These are phyloP conservation scores for Chrysanthemum lavandulifolium DNA, from an alignment of 129 eudicot species.

Conservation along the genomic window DNA sequence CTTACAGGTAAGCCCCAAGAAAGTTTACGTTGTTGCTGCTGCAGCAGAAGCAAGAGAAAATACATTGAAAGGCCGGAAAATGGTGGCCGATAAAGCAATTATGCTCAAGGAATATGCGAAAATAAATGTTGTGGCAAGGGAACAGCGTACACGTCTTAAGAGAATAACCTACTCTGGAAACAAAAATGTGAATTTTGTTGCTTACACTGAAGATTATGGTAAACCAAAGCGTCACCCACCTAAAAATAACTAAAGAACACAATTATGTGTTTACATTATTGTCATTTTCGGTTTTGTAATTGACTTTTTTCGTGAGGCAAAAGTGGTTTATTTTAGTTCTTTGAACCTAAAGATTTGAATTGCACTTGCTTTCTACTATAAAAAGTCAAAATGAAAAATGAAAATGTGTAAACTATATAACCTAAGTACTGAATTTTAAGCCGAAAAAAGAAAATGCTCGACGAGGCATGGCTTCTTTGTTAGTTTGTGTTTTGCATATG, in stretches of 20 bases:
- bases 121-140: slow-evolving; percentile 7
- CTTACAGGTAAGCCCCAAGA: slow-evolving; percentile 29
- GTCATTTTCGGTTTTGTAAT: slow-evolving; percentile 28
- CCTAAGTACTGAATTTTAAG: slow-evolving; percentile 14
- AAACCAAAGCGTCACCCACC: slow-evolving; percentile 81
- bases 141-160: slow-evolving; percentile 14
- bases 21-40: slow-evolving; percentile 24
- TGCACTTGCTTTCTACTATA: slow-evolving; percentile 16
- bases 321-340: not conserved
- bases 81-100: slow-evolving; percentile 17
- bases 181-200: slow-evolving; percentile 47
- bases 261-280: slow-evolving; percentile 6
- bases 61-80: slow-evolving; percentile 35
- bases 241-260: slow-evolving; percentile 52
- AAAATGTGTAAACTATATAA: slow-evolving; percentile 22
- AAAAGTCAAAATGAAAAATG: slow-evolving; percentile 31
- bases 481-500: slow-evolving; percentile 15
- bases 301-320: slow-evolving; percentile 26
- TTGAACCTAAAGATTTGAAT: slow-evolving; percentile 13
- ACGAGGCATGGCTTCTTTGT: slow-evolving; percentile 4
- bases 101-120: slow-evolving; percentile 5
- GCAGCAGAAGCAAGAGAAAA: slow-evolving; percentile 31
- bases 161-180: slow-evolving; percentile 28
- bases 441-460: slow-evolving; percentile 11
- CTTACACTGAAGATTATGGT: slow-evolving; percentile 65